phyloP scores from a whole-genome alignment of 768 basidiomycete species.

The Kwoniella botswanensis region DNA sequence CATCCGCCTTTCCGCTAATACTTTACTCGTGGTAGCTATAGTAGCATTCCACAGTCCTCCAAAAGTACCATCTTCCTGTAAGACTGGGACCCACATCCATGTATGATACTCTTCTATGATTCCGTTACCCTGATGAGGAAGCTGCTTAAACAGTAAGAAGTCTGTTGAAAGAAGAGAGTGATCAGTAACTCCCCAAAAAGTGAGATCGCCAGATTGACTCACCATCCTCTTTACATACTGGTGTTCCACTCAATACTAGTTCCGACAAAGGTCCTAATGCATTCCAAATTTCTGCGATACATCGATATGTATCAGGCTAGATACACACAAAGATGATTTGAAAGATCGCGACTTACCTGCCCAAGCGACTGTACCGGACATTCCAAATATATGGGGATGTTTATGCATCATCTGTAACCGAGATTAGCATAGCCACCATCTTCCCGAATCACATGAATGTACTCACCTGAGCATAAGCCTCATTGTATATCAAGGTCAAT shows the following conservation, averaged over 20 bases:
- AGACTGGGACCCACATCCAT: conserved; percentile 55
- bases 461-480: conserved; percentile 45
- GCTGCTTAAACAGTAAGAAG: conserved; percentile 48
- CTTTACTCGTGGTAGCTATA: conserved; percentile 50
- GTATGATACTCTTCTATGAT: conserved; percentile 50
- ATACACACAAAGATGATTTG: neutral
- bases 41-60: conserved; percentile 55
- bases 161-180: conserved; percentile 20
- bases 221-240: conserved; percentile 52
- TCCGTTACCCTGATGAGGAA: conserved; percentile 41
- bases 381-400: conserved; percentile 55
- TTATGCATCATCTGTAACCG: conserved; percentile 39
- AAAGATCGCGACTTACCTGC: conserved; percentile 29
- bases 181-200: too few relatives aligned
- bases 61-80: conserved; percentile 47
- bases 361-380: conserved; percentile 51
- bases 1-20: conserved; percentile 49
- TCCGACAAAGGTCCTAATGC: conserved; percentile 49
- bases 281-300: conserved; percentile 45
- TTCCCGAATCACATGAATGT: neutral
- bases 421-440: neutral
- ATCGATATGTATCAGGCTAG: neutral
- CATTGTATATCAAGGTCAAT: conserved; percentile 53
- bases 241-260: conserved; percentile 47
- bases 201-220: neutral